Percentiles rank a stretch among this genome's conserved stretches.
phyloP scores from a whole-genome alignment of 495 filamentous ascomycete species.

The Aspergillus biplanus region DNA sequence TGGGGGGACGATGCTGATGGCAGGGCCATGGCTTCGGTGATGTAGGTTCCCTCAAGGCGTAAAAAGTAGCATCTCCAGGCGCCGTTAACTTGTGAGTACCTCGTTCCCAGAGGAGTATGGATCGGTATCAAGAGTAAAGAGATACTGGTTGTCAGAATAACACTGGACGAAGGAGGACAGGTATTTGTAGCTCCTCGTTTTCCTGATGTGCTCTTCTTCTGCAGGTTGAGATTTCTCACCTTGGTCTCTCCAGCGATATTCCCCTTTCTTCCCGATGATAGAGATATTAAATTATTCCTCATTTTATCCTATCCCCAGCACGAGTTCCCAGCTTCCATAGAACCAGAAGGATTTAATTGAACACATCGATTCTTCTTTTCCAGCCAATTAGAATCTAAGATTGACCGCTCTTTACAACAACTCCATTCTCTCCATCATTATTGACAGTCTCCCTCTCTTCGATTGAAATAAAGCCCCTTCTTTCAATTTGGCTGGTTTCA shows the following conservation, averaged over 20 bases:
- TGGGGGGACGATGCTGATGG: constrained; percentile 1
- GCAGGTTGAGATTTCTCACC: neutral
- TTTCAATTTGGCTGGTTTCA: constrained; percentile 16
- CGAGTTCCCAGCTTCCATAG: neutral
- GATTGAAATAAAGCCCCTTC: neutral
- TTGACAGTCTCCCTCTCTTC: constrained; percentile 6
- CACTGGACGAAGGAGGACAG: neutral
- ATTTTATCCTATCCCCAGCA: neutral
- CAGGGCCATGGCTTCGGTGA: constrained; percentile 11
- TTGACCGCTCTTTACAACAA: constrained; percentile 24
- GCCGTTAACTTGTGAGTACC: constrained; percentile 10
- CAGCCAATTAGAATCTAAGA: constrained; percentile 13
- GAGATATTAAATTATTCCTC: neutral
- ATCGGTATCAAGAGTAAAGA: neutral
- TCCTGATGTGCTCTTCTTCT: neutral
- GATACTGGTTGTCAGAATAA: neutral
- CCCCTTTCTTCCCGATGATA: neutral
- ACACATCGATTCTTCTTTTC: constrained; percentile 6
- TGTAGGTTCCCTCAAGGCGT: constrained; percentile 5
- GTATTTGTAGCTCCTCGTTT: neutral
- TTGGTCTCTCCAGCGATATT: neutral
- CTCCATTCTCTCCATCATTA: neutral
- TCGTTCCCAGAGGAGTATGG: constrained; percentile 1
- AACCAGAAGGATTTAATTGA: constrained; percentile 2
- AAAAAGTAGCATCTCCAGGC: neutral